phyloP scores from a whole-genome alignment of 495 filamentous ascomycete species.

The Cladorrhinum samala region DNA sequence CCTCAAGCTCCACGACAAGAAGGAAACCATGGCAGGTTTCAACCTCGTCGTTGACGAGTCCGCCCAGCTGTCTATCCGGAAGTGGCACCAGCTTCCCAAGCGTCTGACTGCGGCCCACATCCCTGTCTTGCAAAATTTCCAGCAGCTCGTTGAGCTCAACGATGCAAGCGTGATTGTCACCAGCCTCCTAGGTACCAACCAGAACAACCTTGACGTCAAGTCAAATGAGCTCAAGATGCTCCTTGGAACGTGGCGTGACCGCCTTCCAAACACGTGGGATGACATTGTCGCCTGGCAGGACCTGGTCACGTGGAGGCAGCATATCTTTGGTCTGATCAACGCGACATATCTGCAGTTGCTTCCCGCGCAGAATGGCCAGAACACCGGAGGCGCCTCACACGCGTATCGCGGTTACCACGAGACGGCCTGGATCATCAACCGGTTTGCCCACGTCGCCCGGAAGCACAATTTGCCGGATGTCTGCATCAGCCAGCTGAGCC shows the following conservation, averaged over 20 bases:
- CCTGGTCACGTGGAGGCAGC: constrained; percentile 96
- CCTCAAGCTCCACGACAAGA: constrained; percentile 84
- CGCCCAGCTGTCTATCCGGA: constrained; percentile 91
- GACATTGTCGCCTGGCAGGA: constrained; percentile 99
- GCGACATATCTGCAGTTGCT: constrained; percentile 81
- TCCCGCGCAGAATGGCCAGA: constrained; percentile 61
- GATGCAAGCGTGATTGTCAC: constrained; percentile 93
- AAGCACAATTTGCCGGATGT: constrained; percentile 97
- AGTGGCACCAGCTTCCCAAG: constrained; percentile 94
- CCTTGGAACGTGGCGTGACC: constrained; percentile 90
- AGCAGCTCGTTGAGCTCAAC: constrained; percentile 95
- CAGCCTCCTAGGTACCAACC: constrained; percentile 78
- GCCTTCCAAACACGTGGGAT: constrained; percentile 96
- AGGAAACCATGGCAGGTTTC: constrained; percentile 74
- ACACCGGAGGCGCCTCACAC: constrained; percentile 73
- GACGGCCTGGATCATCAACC: constrained; percentile 99
- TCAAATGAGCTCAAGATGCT: constrained; percentile 93
- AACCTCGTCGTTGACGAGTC: constrained; percentile 88
- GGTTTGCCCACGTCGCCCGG: constrained; percentile 94
- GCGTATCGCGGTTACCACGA: constrained; percentile 97
- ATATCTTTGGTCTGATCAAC: constrained; percentile 98
- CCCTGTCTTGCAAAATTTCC: constrained; percentile 93
- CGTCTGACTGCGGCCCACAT: constrained; percentile 94
- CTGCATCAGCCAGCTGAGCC: constrained; percentile 91
- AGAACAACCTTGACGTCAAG: constrained; percentile 82